These are phyloP conservation scores for Colletotrichum sp. DNA, from an alignment of 2,329 filamentous ascomycete species.

Conservation along the genomic window DNA sequence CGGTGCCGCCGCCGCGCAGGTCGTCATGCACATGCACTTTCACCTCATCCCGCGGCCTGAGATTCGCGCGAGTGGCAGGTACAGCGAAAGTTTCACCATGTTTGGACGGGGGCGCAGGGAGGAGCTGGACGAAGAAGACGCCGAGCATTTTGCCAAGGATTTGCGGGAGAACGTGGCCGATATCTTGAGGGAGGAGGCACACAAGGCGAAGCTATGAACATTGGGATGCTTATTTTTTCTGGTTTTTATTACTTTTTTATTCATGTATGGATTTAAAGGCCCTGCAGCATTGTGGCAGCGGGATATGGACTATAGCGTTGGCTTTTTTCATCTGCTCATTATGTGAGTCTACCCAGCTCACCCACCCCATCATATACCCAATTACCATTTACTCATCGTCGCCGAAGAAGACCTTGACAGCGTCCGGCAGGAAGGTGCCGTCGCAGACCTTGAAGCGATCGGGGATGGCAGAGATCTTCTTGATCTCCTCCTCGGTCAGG, in stretches of 20 bases:
- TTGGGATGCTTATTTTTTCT: not conserved
- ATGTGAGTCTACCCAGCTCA: conserved; percentile 2
- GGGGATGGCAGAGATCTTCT: conserved; percentile 68
- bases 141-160: conserved; percentile 59
- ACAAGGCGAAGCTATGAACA: conserved; percentile 43
- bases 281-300: not conserved
- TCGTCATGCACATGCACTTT: conserved; percentile 93
- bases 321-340: conserved; percentile 10
- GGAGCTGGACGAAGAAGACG: conserved; percentile 81
- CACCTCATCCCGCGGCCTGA: conserved; percentile 89
- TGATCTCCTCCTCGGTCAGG: conserved; percentile 75
- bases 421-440: conserved; percentile 70
- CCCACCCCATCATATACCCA: not conserved
- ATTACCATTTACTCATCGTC: conserved; percentile 70
- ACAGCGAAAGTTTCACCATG: conserved; percentile 78
- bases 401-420: conserved; percentile 79
- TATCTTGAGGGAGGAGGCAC: conserved; percentile 38
- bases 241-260: not conserved
- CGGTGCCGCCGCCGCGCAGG: conserved; percentile 85
- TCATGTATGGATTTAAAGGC: conserved; percentile 7
- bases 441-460: conserved; percentile 85
- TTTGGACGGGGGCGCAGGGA: conserved; percentile 77
- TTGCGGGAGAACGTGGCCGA: conserved; percentile 56
- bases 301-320: not conserved
- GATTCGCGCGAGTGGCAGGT: conserved; percentile 56